These are phyloP conservation scores for Leishmania major DNA, from an alignment of 208 protist species.

Conservation along the genomic window DNA sequence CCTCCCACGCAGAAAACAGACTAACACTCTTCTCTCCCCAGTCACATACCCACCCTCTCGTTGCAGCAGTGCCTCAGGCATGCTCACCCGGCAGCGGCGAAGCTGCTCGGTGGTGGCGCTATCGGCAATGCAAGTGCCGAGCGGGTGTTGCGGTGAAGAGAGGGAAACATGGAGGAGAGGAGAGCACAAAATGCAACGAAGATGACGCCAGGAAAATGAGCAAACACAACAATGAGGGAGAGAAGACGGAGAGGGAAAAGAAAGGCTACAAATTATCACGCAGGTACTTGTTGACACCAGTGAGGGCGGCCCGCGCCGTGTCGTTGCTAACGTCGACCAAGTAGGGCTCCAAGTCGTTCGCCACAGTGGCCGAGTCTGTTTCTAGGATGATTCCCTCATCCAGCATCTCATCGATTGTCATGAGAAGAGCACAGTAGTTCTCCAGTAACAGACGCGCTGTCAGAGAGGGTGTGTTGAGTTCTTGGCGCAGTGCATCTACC, in stretches of 20 bases:
- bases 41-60: not conserved
- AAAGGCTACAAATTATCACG: slow-evolving; percentile 66
- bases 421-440: slow-evolving; percentile 86
- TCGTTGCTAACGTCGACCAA: slow-evolving; percentile 59
- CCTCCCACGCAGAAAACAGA: not conserved
- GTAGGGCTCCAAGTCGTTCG: slow-evolving; percentile 63
- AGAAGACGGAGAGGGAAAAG: not conserved
- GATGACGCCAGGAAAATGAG: not conserved
- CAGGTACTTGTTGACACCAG: slow-evolving; percentile 85
- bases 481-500: slow-evolving; percentile 64
- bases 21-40: not conserved
- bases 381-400: slow-evolving; percentile 91
- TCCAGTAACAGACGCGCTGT: slow-evolving; percentile 65
- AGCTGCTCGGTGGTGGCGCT: not conserved
- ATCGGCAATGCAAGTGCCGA: not conserved
- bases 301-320: slow-evolving; percentile 67
- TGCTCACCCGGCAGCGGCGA: not conserved
- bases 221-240: not conserved
- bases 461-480: slow-evolving; percentile 56
- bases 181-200: not conserved
- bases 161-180: not conserved
- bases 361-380: slow-evolving; percentile 62
- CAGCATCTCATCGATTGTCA: slow-evolving; percentile 91
- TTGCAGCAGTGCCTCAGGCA: not conserved
- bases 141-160: not conserved